Base-by-base conservation (phyloP, 208 protist species). In the Acanthamoeba polyphaga region DNA sequence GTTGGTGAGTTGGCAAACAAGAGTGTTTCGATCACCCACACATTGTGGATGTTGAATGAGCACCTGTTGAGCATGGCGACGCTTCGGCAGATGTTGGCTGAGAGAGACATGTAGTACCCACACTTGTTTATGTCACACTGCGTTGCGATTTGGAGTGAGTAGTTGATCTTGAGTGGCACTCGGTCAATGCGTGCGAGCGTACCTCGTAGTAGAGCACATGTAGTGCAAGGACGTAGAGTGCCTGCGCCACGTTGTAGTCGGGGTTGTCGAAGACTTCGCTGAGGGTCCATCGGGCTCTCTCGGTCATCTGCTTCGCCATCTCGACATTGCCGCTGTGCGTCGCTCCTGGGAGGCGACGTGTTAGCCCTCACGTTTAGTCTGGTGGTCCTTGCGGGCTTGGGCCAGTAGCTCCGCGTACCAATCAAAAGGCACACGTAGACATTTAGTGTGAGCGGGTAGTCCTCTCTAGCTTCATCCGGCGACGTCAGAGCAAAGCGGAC, bases 201-300 rank as follows among this genome's bases (percentile, higher is more conserved):
- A 78, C 70, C 70, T 78, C 70, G 19, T 78, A 78, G 32, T 78
- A 78, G 9, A 78, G 70, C 29, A 78, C 32, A n/a, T 78, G 34
- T 7, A 78, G 70, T 4, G 70, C 32, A 1, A 78, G 32, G 8
- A 78, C 70, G 70, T 78, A 78, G 70, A 78, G 70, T n/a, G 70
- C 70, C 70, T 78, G 70, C 29, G 70, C 70, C 34, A 78, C 70
- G 70, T 10, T 78, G 32, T 78, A 78, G 70, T 78, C 32, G n/a
- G 70, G 10, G 1, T 24, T 78, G 19, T 78, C 70, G 19, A 78
- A 78, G 10, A 78, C 70, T 12, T 78, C n/a, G 70, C 70, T 46
- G 24, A 78, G 24, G 32, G 32, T 32, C 70, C n/a, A 46, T 38
- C 70, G 70, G 29, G 70, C 70, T n/a, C n/a, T 78, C 70, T 78